phyloP scores from a whole-genome alignment of 2,329 filamentous ascomycete species.

The Grosmannia penicillata region DNA sequence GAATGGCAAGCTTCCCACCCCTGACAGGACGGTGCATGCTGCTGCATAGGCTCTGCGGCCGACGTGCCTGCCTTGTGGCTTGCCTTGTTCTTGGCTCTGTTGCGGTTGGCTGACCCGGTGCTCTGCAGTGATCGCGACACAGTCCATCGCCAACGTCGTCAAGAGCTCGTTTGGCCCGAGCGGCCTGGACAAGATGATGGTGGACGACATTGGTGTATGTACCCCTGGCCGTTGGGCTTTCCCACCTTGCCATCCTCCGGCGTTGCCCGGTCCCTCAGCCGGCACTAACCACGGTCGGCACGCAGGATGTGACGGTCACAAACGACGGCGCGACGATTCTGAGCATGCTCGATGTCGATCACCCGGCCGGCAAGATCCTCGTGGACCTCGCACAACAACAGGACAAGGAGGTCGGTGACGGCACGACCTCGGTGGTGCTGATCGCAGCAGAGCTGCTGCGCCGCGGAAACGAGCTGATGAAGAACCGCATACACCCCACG shows the following conservation, averaged over 20 bases:
- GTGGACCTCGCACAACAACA: constrained; percentile 97
- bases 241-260: not conserved
- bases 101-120: constrained; percentile 9
- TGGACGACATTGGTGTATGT: constrained; percentile 90
- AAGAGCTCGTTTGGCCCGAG: constrained; percentile 97
- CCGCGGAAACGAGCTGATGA: constrained; percentile 95
- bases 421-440: constrained; percentile 92
- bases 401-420: constrained; percentile 97
- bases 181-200: constrained; percentile 99
- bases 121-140: constrained; percentile 86
- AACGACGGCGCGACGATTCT: constrained; percentile 98
- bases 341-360: constrained; percentile 87
- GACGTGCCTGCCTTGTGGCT: too few relatives aligned
- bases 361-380: constrained; percentile 95
- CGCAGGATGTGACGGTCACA: constrained; percentile 88
- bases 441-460: constrained; percentile 91
- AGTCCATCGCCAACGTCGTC: constrained; percentile 96
- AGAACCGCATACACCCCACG: constrained; percentile 98
- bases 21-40: not conserved
- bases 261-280: too few relatives aligned
- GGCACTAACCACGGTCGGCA: not conserved
- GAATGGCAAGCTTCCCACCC: constrained; percentile 48
- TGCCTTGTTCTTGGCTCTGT: constrained; percentile 1
- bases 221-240: not conserved
- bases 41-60: not conserved